Evolutionary conservation across 1,284 basidiomycete species (phyloP).

Genomic region (Kwoniella shivajii): DNA sequence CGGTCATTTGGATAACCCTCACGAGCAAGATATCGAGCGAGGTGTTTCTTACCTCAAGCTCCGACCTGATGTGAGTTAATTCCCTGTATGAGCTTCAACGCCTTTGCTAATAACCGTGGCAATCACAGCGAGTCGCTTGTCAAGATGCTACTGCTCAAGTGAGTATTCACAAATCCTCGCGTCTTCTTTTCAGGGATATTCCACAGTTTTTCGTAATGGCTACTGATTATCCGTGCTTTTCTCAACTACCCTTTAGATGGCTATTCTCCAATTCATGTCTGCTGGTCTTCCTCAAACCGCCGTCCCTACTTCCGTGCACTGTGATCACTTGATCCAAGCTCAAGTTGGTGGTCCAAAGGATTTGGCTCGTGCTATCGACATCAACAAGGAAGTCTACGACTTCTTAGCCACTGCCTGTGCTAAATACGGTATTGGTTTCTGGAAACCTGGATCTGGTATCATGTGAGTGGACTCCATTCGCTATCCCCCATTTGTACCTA

Average conservation of each 20-base stretch:
- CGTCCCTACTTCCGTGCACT: constrained; percentile 97
- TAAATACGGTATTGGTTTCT: constrained; percentile 95
- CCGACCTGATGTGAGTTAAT: constrained; percentile 79
- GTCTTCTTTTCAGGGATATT: constrained; percentile 31
- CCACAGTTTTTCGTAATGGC: neutral
- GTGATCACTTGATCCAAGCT: constrained; percentile 99
- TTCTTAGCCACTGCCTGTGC: constrained; percentile 97
- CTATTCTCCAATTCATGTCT: constrained; percentile 99
- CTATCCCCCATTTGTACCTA: neutral
- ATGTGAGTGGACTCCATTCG: constrained; percentile 56
- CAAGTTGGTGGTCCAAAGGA: constrained; percentile 92
- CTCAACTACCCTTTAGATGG: constrained; percentile 74
- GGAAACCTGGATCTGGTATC: constrained; percentile 98
- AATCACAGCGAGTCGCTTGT: constrained; percentile 92
- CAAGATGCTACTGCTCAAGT: constrained; percentile 96
- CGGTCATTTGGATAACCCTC: constrained; percentile 94
- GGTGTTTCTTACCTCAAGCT: constrained; percentile 94
- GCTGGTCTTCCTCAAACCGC: constrained; percentile 97
- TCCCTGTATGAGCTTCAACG: neutral
- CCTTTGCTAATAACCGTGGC: too few relatives aligned
- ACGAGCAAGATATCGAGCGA: constrained; percentile 81
- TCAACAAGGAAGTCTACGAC: constrained; percentile 99
- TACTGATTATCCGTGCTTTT: constrained; percentile 6
- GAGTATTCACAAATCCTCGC: constrained; percentile 31
- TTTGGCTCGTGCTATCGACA: constrained; percentile 85